A percentile compares a stretch with the other conserved stretches of the same genome.
Conservation (phyloP, 2,329 filamentous ascomycete genomes). For the Cladosporium austrohemisphaericum region DNA sequence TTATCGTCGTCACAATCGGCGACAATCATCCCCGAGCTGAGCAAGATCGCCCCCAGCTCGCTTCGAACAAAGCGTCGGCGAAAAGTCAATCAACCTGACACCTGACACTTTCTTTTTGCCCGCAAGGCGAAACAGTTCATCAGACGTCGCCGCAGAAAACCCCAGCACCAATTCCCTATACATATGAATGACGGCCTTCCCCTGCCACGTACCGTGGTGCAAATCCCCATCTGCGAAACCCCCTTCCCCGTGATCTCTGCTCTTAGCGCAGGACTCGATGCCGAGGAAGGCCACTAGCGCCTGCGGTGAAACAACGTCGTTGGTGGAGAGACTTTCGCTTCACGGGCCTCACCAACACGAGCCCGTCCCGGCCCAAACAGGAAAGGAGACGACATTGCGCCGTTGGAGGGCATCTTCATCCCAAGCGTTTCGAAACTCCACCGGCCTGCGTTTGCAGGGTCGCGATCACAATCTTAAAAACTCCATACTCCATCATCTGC, state of each 20-base stretch:
- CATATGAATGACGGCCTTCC: too few relatives aligned
- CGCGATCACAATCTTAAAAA: not conserved
- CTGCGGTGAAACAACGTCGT: conserved; percentile 4
- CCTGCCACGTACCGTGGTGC: conserved; percentile 3
- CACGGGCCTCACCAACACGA: too few relatives aligned
- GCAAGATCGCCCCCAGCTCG: not conserved
- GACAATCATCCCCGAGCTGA: not conserved
- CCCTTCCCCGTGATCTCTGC: conserved; percentile 8
- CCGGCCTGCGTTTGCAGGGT: not conserved
- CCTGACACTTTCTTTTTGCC: too few relatives aligned
- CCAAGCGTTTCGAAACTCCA: not conserved
- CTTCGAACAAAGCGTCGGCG: not conserved
- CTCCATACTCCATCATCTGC: too few relatives aligned
- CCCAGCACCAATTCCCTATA: too few relatives aligned
- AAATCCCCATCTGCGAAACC: conserved; percentile 8
- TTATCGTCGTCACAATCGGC: conserved; percentile 5
- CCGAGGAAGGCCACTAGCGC: not conserved
- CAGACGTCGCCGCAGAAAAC: too few relatives aligned
- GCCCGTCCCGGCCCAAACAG: not conserved
- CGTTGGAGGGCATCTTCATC: not conserved
- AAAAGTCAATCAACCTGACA: not conserved
- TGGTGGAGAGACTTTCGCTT: conserved; percentile 7
- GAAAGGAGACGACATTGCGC: too few relatives aligned
- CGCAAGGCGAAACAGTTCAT: too few relatives aligned
- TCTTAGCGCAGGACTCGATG: not conserved